Evolutionary conservation across 1,284 basidiomycete species (phyloP), one percentile per base, ranked within the genome.

Genomic region (Moesziomyces aphidis): DNA sequence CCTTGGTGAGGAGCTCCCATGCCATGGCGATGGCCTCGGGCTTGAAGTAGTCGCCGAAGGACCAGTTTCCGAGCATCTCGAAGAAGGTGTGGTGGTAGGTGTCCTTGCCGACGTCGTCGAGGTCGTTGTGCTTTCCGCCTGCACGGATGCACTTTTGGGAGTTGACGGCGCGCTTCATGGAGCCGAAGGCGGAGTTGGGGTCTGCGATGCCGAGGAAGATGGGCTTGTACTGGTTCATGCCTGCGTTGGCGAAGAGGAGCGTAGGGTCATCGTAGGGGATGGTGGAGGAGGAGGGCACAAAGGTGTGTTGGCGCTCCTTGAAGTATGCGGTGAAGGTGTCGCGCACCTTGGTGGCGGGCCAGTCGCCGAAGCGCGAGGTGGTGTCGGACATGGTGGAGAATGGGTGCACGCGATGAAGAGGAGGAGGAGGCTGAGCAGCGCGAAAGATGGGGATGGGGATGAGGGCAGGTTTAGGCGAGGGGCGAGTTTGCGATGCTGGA

Each of bases 51-150:
- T 99, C 94, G 6, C 96, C 96, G 80, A 99, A 99, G 11, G 95
- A 97, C 96, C 96, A 99, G 86, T 99, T 99, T 48, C 96, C 96
- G 72, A 99, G 87, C 96, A 99, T 99, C 87, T 99, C 96, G 84
- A 99, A 99, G 87, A 99, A 99, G 4, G 97, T 99, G 86, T 97
- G 88, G 82, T 89, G 94, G 84, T 95, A 95, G 2, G 93, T 93
- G 85, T 99, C 96, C 86, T 96, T 97, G 51, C 96, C 96, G 61
- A 99, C 96, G 85, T 99, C 96, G 85, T 99, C 97, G 58, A 99
- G 88, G 86, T 99, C 95, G 80, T 99, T 99, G 86, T 99, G 96
- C 86, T 99, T 99, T 81, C 96, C 96, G 59, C 96, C 96, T 6
- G 96, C 96, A 71, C 96, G 90, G 77, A 99, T 99, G 86, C 97